A percentile compares a stretch with the other conserved stretches of the same genome.
phyloP scores from a whole-genome alignment of 768 basidiomycete species.

The Hortiboletus campestris region DNA sequence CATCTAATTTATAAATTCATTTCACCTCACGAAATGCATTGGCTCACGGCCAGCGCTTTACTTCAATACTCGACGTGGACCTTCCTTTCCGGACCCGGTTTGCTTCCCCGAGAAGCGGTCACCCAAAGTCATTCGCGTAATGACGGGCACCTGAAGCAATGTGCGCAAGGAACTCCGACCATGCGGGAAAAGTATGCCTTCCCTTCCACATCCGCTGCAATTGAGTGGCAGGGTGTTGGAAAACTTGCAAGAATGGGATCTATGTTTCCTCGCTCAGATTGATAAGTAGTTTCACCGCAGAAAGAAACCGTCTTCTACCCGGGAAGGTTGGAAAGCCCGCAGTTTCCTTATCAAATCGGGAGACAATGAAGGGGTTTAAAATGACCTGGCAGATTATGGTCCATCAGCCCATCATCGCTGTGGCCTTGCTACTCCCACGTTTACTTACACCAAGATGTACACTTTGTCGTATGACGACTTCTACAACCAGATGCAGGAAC shows the following conservation, averaged over 20 bases:
- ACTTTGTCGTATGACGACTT: conserved; percentile 43
- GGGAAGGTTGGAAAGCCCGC: neutral
- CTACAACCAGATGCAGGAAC: conserved; percentile 45
- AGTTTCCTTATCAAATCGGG: neutral
- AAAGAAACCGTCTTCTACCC: neutral
- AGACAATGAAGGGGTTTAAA: conserved; percentile 1
- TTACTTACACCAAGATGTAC: conserved; percentile 10
- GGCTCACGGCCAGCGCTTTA: neutral
- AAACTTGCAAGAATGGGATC: neutral
- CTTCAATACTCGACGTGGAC: neutral
- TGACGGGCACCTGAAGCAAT: too few relatives aligned
- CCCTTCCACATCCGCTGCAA: too few relatives aligned
- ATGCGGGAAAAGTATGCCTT: too few relatives aligned
- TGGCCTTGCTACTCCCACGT: conserved; percentile 4
- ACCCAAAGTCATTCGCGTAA: neutral
- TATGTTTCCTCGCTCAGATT: neutral
- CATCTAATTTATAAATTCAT: neutral
- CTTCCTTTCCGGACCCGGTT: neutral
- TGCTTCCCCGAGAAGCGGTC: too few relatives aligned
- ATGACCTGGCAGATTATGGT: neutral
- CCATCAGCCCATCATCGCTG: neutral
- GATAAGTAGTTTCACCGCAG: neutral
- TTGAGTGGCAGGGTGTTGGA: too few relatives aligned
- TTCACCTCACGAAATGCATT: conserved; percentile 4
- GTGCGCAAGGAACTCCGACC: too few relatives aligned